These are phyloP conservation scores for Hypoxylon lienhwacheense DNA, from an alignment of 495 filamentous ascomycete species.

Conservation along the genomic window DNA sequence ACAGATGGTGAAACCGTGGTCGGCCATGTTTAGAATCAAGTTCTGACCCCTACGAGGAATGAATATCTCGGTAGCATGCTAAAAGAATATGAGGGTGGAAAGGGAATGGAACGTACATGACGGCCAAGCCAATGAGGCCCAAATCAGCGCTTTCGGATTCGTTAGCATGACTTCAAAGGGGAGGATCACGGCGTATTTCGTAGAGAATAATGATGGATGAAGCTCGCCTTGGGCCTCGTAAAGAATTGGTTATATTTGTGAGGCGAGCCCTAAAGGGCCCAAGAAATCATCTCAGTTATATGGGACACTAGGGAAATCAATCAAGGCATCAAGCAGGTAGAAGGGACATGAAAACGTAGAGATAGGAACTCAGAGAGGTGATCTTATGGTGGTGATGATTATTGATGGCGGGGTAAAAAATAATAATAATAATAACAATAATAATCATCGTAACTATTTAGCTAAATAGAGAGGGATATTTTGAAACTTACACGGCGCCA, in stretches of 20 bases:
- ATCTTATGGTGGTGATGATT: slow-evolving; percentile 30
- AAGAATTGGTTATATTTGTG: slow-evolving; percentile 72
- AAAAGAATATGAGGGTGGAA: slow-evolving; percentile 9
- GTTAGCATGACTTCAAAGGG: slow-evolving; percentile 51
- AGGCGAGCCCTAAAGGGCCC: slow-evolving; percentile 80
- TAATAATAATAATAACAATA: slow-evolving; percentile 8
- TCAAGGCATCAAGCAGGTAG: not conserved
- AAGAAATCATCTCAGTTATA: slow-evolving; percentile 52
- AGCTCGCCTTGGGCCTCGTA: slow-evolving; percentile 55
- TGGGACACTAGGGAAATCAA: slow-evolving; percentile 17
- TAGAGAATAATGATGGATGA: slow-evolving; percentile 36
- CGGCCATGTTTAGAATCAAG: slow-evolving; percentile 97
- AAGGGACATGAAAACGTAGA: slow-evolving; percentile 4
- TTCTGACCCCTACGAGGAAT: slow-evolving; percentile 66
- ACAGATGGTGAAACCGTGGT: slow-evolving; percentile 93
- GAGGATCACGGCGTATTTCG: slow-evolving; percentile 13
- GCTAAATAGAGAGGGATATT: slow-evolving; percentile 38
- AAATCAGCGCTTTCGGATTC: slow-evolving; percentile 71
- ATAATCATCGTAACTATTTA: slow-evolving; percentile 16
- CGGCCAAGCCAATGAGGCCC: slow-evolving; percentile 99
- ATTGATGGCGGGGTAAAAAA: slow-evolving; percentile 21
- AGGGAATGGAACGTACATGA: slow-evolving; percentile 67
- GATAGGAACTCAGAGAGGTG: no score
- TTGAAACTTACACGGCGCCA: slow-evolving; percentile 56
- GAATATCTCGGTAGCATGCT: slow-evolving; percentile 12